These are phyloP conservation scores for Dendrobium huoshanense DNA, from an alignment of 106 monocot genomes.

Conservation along the genomic window DNA sequence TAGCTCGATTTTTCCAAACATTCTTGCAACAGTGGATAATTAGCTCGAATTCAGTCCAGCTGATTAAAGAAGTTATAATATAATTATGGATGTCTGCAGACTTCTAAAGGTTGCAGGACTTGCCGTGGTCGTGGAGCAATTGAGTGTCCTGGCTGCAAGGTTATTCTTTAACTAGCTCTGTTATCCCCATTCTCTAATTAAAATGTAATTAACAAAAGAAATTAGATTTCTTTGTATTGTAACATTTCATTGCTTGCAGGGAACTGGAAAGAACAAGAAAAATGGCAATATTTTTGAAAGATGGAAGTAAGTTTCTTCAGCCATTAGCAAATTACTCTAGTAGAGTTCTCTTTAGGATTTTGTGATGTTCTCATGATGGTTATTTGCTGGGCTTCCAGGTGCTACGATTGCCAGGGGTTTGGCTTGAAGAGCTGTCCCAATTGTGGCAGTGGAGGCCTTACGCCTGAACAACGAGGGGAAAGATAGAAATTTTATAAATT, in stretches of 20 bases:
- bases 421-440: slow-evolving; percentile 83
- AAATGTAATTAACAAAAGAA: no score
- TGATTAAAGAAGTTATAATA: no score
- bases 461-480: slow-evolving; percentile 95
- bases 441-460: slow-evolving; percentile 87
- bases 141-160: slow-evolving; percentile 92
- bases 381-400: slow-evolving; percentile 26
- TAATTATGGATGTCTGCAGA: slow-evolving; percentile 14
- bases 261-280: slow-evolving; percentile 96
- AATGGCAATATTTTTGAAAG: slow-evolving; percentile 97
- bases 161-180: slow-evolving; percentile 1
- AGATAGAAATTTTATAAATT: slow-evolving; percentile 26
- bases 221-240: no score
- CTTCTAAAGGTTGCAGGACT: slow-evolving; percentile 45
- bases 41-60: no score
- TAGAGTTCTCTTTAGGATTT: background rate
- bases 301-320: slow-evolving; percentile 73
- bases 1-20: no score
- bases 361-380: background rate
- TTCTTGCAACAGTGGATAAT: no score
- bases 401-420: slow-evolving; percentile 94
- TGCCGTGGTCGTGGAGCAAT: slow-evolving; percentile 82
- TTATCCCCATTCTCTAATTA: no score
- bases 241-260: slow-evolving; percentile 30
- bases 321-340: background rate